Base-by-base conservation (phyloP, 1,284 basidiomycete genomes). In the Rhodotorula sp. region DNA sequence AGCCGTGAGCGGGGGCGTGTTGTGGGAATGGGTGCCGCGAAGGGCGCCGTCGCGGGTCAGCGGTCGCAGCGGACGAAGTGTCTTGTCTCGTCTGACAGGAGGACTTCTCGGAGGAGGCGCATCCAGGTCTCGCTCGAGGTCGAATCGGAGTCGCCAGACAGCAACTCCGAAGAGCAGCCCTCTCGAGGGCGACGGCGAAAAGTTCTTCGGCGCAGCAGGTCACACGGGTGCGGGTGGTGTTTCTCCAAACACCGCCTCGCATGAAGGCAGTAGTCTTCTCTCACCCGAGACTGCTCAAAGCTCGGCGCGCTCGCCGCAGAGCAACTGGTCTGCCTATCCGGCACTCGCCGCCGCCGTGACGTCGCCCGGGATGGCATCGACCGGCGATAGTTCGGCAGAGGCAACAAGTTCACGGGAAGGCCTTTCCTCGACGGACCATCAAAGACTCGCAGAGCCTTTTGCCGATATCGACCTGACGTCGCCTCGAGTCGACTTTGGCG, bases 391-490 rank as follows among this genome's bases (percentile, higher is more conserved):
- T 34, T 34, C 34, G 34, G 34, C 34, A 43, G 23, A 26, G 50
- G 50, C 50, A n/a, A 52, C 23, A 52, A 52, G 50, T 26, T n/a
- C 50, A n/a, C 50, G 10, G 14, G 38, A 12, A 52, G 21, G 23
- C 21, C 23, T 14, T 52, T 52, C 50, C 50, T 26, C 21, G 23
- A n/a, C 50, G 50, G 19, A n/a, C 23, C 50, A 23, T n/a, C 34
- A 38, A 31, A 8, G 55, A 8, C 15, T 19, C 15, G 61, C 14
- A 16, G 48, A 38, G 16, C 21, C 61, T 7, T 57, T 67, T 15
- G 47, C 62, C 14, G 66, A 67, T 19, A 52, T 67, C 47, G 66
- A 67, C 55, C 47, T 67, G 3, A 45, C 66, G 8, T 67, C 66
- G 26, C 66, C 66, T 7, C 60, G 60, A 1, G 15, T 48, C 47